Evolutionary conservation across 1,139 yeast species (phyloP), one percentile per base, ranked within the genome.

Genomic region (Pichia sp.): DNA sequence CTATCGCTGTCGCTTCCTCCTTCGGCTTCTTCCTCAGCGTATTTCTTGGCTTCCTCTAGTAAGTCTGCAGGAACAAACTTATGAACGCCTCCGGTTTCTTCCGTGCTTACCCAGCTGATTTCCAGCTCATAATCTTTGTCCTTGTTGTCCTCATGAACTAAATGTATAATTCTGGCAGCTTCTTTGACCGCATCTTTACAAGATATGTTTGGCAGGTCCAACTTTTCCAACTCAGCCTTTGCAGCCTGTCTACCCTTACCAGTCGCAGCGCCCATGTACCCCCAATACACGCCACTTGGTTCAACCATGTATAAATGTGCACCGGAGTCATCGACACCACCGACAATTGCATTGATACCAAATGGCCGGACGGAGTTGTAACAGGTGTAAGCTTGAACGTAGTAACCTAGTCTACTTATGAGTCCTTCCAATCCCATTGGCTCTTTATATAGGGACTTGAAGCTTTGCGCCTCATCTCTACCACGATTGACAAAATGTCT

Each of bases 191-290:
- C 99, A 31, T 92, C 96, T 61, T 74, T 79, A 8, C 85, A 88
- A 2, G 85, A 75, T 62, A 95, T 74, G 60, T 79, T 80, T 54
- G 83, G 86, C 59, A 83, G 76, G 61, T 90, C 87, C 64, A 95
- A 77, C 71, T 93, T 95, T 72, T 95, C 99, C 64, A 95, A 79
- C 72, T 95, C 99, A 23, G 93, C 87, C 72, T 90, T 92, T 56
- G 99, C 99, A 30, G 90, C 82, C 72, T 93, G 99, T 71, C 98
- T 84, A 48, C 99, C 99, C 71, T 93, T 95, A 59, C 99, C 99
- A 5, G 97, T 84, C 40, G 99, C 99, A 50, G 97, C 96, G 55
- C 97, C 99, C 54, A 81, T 80, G 72, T 93, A 95, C 49, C 99
- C 99, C 98, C 99, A 93, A 67, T 85, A 88, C 1, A 90, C 78